phyloP scores from a whole-genome alignment of 768 basidiomycete genomes.

The Holtermannia corniformis region DNA sequence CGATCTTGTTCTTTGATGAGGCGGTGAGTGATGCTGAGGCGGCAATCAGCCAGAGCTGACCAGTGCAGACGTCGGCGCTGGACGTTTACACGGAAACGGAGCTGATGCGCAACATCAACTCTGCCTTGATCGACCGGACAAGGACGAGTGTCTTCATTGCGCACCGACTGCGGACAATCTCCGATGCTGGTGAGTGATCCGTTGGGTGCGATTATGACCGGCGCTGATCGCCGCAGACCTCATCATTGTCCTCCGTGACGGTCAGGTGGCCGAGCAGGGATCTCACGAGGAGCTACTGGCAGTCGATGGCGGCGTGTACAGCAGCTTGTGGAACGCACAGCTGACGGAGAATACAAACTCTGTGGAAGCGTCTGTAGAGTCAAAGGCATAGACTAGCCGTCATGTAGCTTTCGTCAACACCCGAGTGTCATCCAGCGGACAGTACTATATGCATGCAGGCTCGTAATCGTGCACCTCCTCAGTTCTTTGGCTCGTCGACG shows the following conservation, averaged over 20 bases:
- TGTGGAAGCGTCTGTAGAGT: slow-evolving; percentile 7
- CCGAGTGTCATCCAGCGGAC: background rate
- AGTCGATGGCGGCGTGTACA: slow-evolving; percentile 47
- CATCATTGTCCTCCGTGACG: slow-evolving; percentile 89
- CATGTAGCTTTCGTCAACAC: background rate
- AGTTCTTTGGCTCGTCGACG: slow-evolving; percentile 4
- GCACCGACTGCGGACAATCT: slow-evolving; percentile 77
- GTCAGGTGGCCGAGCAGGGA: slow-evolving; percentile 81
- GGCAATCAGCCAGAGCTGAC: background rate
- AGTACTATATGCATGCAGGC: background rate
- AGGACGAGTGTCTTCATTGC: slow-evolving; percentile 96
- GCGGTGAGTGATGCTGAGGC: slow-evolving; percentile 53
- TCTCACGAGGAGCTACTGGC: slow-evolving; percentile 79
- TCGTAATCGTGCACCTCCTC: background rate
- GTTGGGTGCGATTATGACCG: background rate
- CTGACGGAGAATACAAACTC: slow-evolving; percentile 26
- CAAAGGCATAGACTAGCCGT: no score
- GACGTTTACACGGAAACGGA: slow-evolving; percentile 92
- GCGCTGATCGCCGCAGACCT: slow-evolving; percentile 51
- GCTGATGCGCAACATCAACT: slow-evolving; percentile 88
- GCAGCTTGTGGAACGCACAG: slow-evolving; percentile 41
- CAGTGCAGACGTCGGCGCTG: slow-evolving; percentile 83
- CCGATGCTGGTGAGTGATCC: slow-evolving; percentile 63
- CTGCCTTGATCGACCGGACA: slow-evolving; percentile 59
- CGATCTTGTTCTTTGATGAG: slow-evolving; percentile 96